These are phyloP conservation scores for Neurospora sp. DNA, from an alignment of 495 filamentous ascomycete genomes.

Conservation along the genomic window DNA sequence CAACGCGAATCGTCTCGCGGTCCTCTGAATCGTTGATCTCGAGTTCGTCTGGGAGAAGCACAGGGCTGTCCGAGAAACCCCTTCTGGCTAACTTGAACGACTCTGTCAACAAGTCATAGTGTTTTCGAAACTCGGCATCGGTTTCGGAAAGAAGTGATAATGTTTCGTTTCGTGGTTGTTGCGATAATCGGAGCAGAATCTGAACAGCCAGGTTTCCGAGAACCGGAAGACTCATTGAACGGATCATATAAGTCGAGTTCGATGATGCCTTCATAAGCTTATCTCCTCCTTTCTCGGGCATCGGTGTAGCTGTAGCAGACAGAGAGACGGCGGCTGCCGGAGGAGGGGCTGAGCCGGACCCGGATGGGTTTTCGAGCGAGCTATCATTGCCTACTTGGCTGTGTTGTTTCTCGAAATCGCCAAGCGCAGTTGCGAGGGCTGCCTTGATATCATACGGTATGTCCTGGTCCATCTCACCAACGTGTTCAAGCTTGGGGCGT, in stretches of 20 bases:
- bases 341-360: neutral
- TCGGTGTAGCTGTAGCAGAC: conserved; percentile 5
- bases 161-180: conserved; percentile 48
- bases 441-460: neutral
- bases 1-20: conserved; percentile 68
- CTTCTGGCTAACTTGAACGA: conserved; percentile 76
- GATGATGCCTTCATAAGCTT: conserved; percentile 23
- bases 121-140: conserved; percentile 66
- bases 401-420: neutral
- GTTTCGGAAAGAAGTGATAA: conserved; percentile 61
- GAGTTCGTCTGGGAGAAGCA: conserved; percentile 65
- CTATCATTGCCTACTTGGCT: neutral
- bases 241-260: conserved; percentile 22
- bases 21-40: conserved; percentile 59
- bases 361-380: neutral
- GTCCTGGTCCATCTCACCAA: neutral
- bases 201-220: conserved; percentile 36
- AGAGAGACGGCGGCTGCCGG: neutral
- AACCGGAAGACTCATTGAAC: conserved; percentile 31
- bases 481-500: neutral
- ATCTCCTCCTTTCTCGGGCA: conserved; percentile 10
- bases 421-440: neutral
- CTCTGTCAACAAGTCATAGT: conserved; percentile 69
- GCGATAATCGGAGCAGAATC: conserved; percentile 34
- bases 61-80: conserved; percentile 58